Percentiles rank a stretch among this genome's conserved stretches.
Evolutionary conservation across 306 rosid genomes (phyloP).

Genomic region (Prunus salicina): DNA sequence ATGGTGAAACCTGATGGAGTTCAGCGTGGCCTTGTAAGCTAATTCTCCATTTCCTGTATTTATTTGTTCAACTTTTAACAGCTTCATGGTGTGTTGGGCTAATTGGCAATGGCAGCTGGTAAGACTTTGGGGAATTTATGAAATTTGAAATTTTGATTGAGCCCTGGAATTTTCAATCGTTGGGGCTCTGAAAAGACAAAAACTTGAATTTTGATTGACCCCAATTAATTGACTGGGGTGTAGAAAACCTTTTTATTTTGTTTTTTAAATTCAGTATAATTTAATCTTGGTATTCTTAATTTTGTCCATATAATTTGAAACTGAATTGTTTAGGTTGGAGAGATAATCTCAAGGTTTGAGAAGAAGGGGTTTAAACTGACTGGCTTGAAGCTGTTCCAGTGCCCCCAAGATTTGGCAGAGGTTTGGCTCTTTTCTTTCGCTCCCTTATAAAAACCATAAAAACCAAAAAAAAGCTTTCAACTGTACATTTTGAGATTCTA

Average conservation of each 20-base stretch:
- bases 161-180: background rate
- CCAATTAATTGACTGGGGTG: background rate
- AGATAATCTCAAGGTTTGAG: constrained; percentile 89
- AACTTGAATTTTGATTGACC: background rate
- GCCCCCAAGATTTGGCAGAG: constrained; percentile 92
- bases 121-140: background rate
- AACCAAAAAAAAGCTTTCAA: background rate
- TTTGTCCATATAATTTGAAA: background rate
- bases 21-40: constrained; percentile 90
- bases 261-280: background rate
- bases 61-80: background rate
- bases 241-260: background rate
- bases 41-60: background rate
- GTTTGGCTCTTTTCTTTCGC: constrained; percentile 36
- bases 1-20: constrained; percentile 99
- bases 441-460: background rate
- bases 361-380: constrained; percentile 91
- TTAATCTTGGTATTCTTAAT: background rate
- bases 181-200: background rate
- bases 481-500: background rate
- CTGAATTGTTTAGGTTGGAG: constrained; percentile 76
- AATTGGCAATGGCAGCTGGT: constrained; percentile 1
- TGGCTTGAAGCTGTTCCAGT: constrained; percentile 89
- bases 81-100: background rate
- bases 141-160: constrained; percentile 2